Base-by-base conservation (phyloP, 164 flowering plant genomes). In the Tetrastigma voinierianum region DNA sequence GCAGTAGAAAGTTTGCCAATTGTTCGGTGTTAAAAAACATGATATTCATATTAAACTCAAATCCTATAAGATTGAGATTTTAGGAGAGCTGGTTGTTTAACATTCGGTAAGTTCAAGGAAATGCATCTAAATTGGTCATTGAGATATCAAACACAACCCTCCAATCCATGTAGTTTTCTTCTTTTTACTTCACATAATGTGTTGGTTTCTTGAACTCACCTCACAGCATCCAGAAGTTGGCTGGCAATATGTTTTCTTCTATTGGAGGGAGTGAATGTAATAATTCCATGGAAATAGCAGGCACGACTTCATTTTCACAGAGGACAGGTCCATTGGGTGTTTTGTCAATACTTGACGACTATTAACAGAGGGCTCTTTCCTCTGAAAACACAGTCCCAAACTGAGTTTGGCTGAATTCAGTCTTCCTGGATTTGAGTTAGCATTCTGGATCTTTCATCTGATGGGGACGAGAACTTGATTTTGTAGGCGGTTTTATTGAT, bases 241-340 rank as follows among this genome's bases (percentile, higher is more conserved):
- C 81, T 90, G 54, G 90, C 97, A 64, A 90, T 69, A 70, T 69
- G 80, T 71, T 84, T 88, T 74, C 90, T 83, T 81, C 97, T 82
- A 71, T 79, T 84, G 5, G 83, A 78, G 17, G 90, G 87, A 66
- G 82, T 65, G 44, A 91, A 89, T 61, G 90, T 86, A 61, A 89
- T 81, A 65, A 92, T 70, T 44, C 96, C 96, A n/a, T n/a, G 71
- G 89, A 86, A 3, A 70, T n/a, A 67, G 90, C 90, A 18, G 90
- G 78, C 14, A 80, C 76, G 51, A 85, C 77, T 76, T 82, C 86
- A 58, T 82, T 70, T 55, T 85, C 89, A 72, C 86, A 85, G 11
- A 78, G 18, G 25, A 84, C 65, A 16, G 84, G 78, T 66, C 90
- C 89, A 75, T n/a, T 62, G 44, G 56, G 60, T 19, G 70, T 77